phyloP scores from a whole-genome alignment of 768 basidiomycete species.

The Boletus sp. region DNA sequence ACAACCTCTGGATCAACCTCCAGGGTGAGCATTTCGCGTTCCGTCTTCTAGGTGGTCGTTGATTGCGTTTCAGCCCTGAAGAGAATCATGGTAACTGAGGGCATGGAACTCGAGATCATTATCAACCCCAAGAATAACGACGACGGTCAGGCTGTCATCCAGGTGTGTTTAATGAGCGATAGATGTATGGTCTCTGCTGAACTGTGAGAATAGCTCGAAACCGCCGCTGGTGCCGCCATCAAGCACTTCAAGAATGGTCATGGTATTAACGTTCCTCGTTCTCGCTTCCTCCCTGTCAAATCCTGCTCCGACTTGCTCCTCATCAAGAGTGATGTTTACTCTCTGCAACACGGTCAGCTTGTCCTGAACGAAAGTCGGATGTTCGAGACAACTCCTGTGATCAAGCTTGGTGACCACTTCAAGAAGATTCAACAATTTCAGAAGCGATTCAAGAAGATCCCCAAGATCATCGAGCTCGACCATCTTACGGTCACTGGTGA shows the following conservation, averaged over 20 bases:
- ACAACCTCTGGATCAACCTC: slow-evolving; percentile 61
- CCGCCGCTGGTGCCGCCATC: slow-evolving; percentile 73
- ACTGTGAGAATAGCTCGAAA: slow-evolving; percentile 51
- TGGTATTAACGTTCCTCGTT: slow-evolving; percentile 73
- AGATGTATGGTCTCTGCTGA: neutral
- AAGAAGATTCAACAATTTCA: slow-evolving; percentile 74
- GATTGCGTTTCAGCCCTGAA: slow-evolving; percentile 53
- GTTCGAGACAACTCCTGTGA: slow-evolving; percentile 65
- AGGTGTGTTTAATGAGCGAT: slow-evolving; percentile 34
- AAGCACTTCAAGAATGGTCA: slow-evolving; percentile 67
- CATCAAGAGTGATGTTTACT: slow-evolving; percentile 71
- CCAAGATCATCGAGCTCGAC: slow-evolving; percentile 70
- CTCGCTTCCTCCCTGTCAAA: slow-evolving; percentile 68
- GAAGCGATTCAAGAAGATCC: slow-evolving; percentile 75
- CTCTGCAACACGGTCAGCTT: slow-evolving; percentile 65
- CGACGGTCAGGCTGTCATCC: slow-evolving; percentile 67
- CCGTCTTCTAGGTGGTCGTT: neutral
- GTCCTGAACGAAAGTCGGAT: slow-evolving; percentile 58
- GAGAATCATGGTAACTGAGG: slow-evolving; percentile 66
- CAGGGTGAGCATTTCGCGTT: slow-evolving; percentile 32
- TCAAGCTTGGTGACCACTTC: slow-evolving; percentile 77
- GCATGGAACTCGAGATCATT: slow-evolving; percentile 78
- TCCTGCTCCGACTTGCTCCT: slow-evolving; percentile 62
- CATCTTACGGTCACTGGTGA: slow-evolving; percentile 73
- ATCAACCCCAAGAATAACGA: slow-evolving; percentile 71